phyloP scores from a whole-genome alignment of 1,139 yeast species.

The Keqinozyma sinolaborantium region DNA sequence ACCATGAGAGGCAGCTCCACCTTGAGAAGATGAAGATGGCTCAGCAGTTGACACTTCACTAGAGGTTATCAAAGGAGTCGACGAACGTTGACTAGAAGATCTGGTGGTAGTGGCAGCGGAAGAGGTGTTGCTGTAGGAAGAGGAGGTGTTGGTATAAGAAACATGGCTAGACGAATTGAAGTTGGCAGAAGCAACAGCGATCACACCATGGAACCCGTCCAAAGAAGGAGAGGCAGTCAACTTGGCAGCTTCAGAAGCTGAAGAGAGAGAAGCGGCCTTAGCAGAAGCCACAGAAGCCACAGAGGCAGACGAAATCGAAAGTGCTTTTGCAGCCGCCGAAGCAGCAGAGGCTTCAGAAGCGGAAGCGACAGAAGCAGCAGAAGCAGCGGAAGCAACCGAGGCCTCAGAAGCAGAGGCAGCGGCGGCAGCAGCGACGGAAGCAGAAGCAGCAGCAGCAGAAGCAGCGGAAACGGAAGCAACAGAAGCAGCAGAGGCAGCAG shows the following conservation, averaged over 20 bases:
- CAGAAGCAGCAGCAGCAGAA: slow-evolving; percentile 13
- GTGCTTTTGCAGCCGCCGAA: slow-evolving; percentile 10
- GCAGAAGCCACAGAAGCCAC: slow-evolving; percentile 13
- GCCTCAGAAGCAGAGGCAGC: slow-evolving; percentile 11
- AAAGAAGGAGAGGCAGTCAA: slow-evolving; percentile 14
- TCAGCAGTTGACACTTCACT: slow-evolving; percentile 13
- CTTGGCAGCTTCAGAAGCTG: slow-evolving; percentile 6
- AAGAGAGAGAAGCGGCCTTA: slow-evolving; percentile 9
- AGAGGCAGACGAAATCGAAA: slow-evolving; percentile 12
- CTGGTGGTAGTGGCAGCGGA: slow-evolving; percentile 4
- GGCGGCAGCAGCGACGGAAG: slow-evolving; percentile 11
- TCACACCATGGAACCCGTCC: slow-evolving; percentile 39
- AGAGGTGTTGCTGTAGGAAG: slow-evolving; percentile 6
- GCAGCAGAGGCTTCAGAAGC: slow-evolving; percentile 15
- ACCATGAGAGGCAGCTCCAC: slow-evolving; percentile 34
- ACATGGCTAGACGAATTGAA: slow-evolving; percentile 11
- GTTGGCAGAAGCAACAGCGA: slow-evolving; percentile 43
- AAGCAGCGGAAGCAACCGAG: slow-evolving; percentile 11
- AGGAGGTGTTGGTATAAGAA: slow-evolving; percentile 4
- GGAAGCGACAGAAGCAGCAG: slow-evolving; percentile 14
- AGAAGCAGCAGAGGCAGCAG: slow-evolving; percentile 14
- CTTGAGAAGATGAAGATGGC: slow-evolving; percentile 11
- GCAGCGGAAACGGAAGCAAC: slow-evolving; percentile 15
- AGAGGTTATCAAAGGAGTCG: slow-evolving; percentile 12
- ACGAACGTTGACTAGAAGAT: slow-evolving; percentile 6